These are phyloP conservation scores for Rosa multiflora DNA, from an alignment of 306 rosid genomes.

Conservation along the genomic window DNA sequence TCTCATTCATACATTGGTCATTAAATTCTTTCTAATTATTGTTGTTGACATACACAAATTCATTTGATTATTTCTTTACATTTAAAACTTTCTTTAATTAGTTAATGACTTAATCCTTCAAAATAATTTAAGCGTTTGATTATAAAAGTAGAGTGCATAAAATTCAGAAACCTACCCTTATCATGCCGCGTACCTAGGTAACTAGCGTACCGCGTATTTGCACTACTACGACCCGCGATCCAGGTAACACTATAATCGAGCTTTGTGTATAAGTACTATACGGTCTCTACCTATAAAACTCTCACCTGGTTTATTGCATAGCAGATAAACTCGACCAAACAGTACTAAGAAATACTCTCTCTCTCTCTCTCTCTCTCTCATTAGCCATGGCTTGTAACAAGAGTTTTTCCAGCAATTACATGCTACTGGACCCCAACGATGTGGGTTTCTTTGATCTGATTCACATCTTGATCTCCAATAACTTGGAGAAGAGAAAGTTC, in stretches of 20 bases:
- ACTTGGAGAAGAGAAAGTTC: conserved; percentile 39
- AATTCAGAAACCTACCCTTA: too few relatives aligned
- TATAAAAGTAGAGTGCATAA: too few relatives aligned
- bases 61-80: too few relatives aligned
- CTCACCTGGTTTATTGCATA: not conserved
- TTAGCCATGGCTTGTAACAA: conserved; percentile 31
- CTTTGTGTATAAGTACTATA: not conserved
- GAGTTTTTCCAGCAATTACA: conserved; percentile 41
- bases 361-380: not conserved
- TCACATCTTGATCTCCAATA: conserved; percentile 34
- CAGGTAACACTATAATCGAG: not conserved
- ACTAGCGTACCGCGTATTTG: too few relatives aligned
- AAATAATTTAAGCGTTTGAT: too few relatives aligned
- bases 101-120: too few relatives aligned
- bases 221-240: too few relatives aligned
- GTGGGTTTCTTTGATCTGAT: conserved; percentile 52
- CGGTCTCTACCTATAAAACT: not conserved
- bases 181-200: too few relatives aligned
- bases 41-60: too few relatives aligned
- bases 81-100: too few relatives aligned
- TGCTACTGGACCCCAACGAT: conserved; percentile 58
- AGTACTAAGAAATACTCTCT: not conserved
- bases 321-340: not conserved
- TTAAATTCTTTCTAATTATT: too few relatives aligned
- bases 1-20: too few relatives aligned